These are phyloP conservation scores for Melampsora larici-populina DNA, from an alignment of 1,284 basidiomycete species.

Conservation along the genomic window DNA sequence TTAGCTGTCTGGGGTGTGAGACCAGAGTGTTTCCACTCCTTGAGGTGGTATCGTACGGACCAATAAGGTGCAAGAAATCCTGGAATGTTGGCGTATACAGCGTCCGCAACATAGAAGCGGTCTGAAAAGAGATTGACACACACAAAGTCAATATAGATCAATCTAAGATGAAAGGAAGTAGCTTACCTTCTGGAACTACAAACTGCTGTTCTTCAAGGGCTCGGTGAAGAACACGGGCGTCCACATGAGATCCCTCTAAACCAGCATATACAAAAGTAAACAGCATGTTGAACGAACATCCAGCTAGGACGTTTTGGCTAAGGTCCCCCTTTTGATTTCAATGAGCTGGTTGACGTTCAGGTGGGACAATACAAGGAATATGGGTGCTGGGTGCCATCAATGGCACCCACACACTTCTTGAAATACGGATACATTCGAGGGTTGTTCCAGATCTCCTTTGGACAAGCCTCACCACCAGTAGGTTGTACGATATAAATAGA, in stretches of 20 bases:
- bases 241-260: too few relatives aligned
- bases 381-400: slow-evolving; percentile 54
- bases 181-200: too few relatives aligned
- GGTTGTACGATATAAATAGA: too few relatives aligned
- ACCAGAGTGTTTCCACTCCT: too few relatives aligned
- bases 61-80: neutral
- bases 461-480: neutral
- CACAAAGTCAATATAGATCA: too few relatives aligned
- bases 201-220: too few relatives aligned
- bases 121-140: too few relatives aligned
- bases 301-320: slow-evolving; percentile 52
- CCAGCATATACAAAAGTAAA: slow-evolving; percentile 54
- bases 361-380: slow-evolving; percentile 48
- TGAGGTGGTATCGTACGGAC: neutral
- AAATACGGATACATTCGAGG: slow-evolving; percentile 33
- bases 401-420: slow-evolving; percentile 49
- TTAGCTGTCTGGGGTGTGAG: neutral
- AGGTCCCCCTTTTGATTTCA: slow-evolving; percentile 50
- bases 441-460: neutral
- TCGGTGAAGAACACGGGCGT: too few relatives aligned
- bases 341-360: slow-evolving; percentile 46
- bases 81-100: too few relatives aligned
- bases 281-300: slow-evolving; percentile 49
- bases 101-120: too few relatives aligned
- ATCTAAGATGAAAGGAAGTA: too few relatives aligned